Evolutionary conservation across 106 monocot species (phyloP).

Genomic region (Dendrobium nobile): DNA sequence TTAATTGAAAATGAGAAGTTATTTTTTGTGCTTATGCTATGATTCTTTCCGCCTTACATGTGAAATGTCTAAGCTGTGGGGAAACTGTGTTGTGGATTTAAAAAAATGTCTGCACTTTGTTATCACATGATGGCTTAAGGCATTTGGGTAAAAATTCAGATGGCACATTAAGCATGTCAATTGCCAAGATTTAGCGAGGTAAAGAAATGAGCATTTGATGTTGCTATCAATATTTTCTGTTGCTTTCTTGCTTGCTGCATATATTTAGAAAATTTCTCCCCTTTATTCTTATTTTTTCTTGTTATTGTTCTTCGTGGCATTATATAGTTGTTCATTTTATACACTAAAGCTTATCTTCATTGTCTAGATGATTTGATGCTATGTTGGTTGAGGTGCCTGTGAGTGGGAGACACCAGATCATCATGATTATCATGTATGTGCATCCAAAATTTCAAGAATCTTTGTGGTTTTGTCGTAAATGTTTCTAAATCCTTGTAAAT

Average conservation of each 20-base stretch:
- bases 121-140: too few species aligned
- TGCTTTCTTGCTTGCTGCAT: neutral
- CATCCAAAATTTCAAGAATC: neutral
- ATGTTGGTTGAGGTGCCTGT: conserved; percentile 72
- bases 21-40: neutral
- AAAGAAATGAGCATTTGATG: neutral
- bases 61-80: too few species aligned
- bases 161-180: too few species aligned
- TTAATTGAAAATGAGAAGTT: neutral
- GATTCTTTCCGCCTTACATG: neutral
- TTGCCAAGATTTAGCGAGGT: too few species aligned
- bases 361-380: conserved; percentile 74
- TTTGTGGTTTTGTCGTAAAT: neutral
- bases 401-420: conserved; percentile 86
- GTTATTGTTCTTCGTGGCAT: neutral
- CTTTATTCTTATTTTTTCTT: neutral
- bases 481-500: neutral
- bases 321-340: neutral
- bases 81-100: too few species aligned
- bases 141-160: too few species aligned
- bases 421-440: conserved; percentile 87
- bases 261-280: neutral
- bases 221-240: neutral
- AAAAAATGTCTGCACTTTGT: too few species aligned
- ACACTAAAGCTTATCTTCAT: neutral